These are phyloP conservation scores for Linum lewisii DNA, from an alignment of 345 rosid species.

Conservation along the genomic window DNA sequence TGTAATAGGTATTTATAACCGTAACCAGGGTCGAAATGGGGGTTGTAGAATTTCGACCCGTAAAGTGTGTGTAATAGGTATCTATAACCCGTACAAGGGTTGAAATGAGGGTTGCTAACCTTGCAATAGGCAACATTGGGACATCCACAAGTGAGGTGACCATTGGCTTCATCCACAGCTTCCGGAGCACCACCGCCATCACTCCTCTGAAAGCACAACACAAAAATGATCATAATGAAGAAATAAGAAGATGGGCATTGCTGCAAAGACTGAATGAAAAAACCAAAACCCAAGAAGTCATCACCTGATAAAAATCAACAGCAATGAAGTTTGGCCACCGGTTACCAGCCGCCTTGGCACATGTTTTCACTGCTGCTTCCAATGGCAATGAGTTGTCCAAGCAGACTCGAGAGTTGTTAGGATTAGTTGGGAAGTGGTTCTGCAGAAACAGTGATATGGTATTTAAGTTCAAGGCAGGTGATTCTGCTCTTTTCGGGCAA, in stretches of 20 bases:
- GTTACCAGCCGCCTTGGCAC: constrained; percentile 61
- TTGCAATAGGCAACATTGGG: constrained; percentile 61
- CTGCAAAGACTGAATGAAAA: no score
- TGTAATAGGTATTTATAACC: no score
- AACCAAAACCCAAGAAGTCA: background rate
- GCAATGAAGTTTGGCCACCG: constrained; percentile 99
- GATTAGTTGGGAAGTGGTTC: constrained; percentile 64
- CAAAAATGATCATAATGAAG: no score
- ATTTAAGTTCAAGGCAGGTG: constrained; percentile 51
- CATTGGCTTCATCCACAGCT: constrained; percentile 76
- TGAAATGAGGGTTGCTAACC: constrained; percentile 33
- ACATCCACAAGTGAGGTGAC: constrained; percentile 92
- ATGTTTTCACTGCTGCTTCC: constrained; percentile 52
- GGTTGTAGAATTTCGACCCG: no score
- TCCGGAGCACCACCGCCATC: constrained; percentile 90
- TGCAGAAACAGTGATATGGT: constrained; percentile 52
- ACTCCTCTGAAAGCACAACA: constrained; percentile 39
- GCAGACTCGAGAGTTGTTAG: constrained; percentile 51
- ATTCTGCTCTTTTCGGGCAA: constrained; percentile 62
- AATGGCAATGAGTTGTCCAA: constrained; percentile 71
- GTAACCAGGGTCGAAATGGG: no score
- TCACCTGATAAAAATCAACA: constrained; percentile 85
- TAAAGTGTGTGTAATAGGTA: no score
- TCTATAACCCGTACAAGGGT: no score
- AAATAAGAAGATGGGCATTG: no score